phyloP scores from a whole-genome alignment of 2,329 filamentous ascomycete genomes.

The Curvularia sp. region DNA sequence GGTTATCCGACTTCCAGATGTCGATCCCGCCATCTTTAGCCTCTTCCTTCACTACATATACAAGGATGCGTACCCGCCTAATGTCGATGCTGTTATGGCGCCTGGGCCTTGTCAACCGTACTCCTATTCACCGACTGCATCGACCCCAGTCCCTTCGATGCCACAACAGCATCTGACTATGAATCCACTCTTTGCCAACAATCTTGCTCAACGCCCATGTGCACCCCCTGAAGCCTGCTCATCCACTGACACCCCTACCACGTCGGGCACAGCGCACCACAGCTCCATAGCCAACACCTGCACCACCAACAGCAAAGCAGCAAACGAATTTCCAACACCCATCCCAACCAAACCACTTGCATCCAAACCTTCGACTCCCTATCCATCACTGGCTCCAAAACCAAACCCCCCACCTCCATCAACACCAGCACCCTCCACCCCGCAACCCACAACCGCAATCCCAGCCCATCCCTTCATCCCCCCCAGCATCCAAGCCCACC shows the following conservation, averaged over 20 bases:
- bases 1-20: slow-evolving; percentile 9
- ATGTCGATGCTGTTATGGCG: slow-evolving; percentile 8
- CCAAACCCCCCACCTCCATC: background rate
- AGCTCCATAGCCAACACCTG: no score
- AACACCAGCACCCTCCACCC: background rate
- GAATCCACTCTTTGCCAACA: background rate
- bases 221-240: background rate
- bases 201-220: background rate
- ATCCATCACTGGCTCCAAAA: background rate
- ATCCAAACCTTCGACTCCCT: background rate
- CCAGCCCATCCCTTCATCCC: background rate
- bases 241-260: background rate
- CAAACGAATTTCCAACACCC: background rate
- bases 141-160: background rate
- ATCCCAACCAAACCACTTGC: background rate
- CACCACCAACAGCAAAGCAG: background rate
- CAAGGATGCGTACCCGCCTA: slow-evolving; percentile 24
- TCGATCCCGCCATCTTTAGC: slow-evolving; percentile 26
- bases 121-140: background rate
- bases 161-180: background rate
- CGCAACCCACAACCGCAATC: background rate
- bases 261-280: background rate
- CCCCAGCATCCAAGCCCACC: slow-evolving; percentile 25
- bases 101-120: background rate
- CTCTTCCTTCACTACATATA: slow-evolving; percentile 36